phyloP scores from a whole-genome alignment of 306 rosid genomes.

The Dalbergia cultrata region DNA sequence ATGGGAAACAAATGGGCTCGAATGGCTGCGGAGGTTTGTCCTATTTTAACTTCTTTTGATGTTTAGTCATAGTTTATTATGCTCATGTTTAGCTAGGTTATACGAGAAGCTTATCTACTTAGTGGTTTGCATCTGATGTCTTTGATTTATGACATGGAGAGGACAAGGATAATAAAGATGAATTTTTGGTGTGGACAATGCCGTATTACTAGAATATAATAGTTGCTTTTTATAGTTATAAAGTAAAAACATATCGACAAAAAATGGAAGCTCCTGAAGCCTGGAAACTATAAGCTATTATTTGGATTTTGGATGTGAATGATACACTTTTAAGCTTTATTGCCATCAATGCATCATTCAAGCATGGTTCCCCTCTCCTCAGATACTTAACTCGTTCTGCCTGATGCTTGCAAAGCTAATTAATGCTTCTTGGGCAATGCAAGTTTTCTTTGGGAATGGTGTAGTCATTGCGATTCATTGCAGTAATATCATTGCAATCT shows the following conservation, averaged over 20 bases:
- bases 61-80: constrained; percentile 17
- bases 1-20: constrained; percentile 93
- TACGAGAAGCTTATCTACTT: constrained; percentile 20
- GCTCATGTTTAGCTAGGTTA: constrained; percentile 31
- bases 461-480: not conserved
- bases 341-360: constrained; percentile 2
- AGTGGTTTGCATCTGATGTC: constrained; percentile 18
- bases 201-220: not conserved
- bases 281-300: not conserved
- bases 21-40: constrained; percentile 74
- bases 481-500: constrained; percentile 1
- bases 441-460: constrained; percentile 2
- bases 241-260: not conserved
- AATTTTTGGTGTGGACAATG: constrained; percentile 25
- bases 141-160: constrained; percentile 1
- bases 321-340: not conserved
- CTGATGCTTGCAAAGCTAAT: constrained; percentile 22
- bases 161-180: not conserved
- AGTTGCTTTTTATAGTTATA: not conserved
- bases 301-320: constrained; percentile 25
- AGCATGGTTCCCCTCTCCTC: not conserved
- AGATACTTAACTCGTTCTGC: not conserved
- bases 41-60: constrained; percentile 6
- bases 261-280: not conserved
- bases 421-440: constrained; percentile 5